These are phyloP conservation scores for Phaeosphaeriaceae sp. DNA, from an alignment of 2,329 filamentous ascomycete genomes.

Conservation along the genomic window DNA sequence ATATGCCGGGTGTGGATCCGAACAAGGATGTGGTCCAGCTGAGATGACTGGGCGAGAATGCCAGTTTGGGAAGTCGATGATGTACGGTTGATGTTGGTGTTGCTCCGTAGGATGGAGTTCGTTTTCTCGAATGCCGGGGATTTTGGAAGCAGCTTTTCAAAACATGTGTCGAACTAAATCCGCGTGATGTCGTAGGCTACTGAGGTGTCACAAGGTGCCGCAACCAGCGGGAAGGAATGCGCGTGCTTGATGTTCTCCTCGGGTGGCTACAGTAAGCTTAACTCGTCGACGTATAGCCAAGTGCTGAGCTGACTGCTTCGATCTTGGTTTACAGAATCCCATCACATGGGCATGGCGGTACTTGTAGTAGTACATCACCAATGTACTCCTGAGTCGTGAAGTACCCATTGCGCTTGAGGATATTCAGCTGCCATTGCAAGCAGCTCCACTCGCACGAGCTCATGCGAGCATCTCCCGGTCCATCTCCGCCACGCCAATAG, in stretches of 20 bases:
- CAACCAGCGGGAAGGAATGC: constrained; percentile 11
- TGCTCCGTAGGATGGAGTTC: not conserved
- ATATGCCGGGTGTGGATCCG: not conserved
- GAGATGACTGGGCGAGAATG: constrained; percentile 2
- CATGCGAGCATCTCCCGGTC: constrained; percentile 27
- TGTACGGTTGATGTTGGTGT: constrained; percentile 7
- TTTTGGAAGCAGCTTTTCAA: not conserved
- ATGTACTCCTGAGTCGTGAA: not conserved
- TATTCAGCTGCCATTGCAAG: constrained; percentile 17
- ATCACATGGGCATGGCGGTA: constrained; percentile 7
- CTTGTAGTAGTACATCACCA: constrained; percentile 12
- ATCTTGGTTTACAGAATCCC: not conserved
- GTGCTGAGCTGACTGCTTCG: constrained; percentile 14
- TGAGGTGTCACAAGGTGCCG: constrained; percentile 16
- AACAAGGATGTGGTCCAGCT: constrained; percentile 7
- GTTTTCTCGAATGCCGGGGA: not conserved
- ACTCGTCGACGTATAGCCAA: constrained; percentile 15
- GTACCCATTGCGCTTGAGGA: not conserved
- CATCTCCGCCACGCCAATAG: constrained; percentile 26
- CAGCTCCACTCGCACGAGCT: constrained; percentile 24
- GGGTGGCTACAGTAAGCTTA: constrained; percentile 33
- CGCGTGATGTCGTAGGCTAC: constrained; percentile 8
- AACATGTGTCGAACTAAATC: not conserved
- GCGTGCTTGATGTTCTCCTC: constrained; percentile 14
- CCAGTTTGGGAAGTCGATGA: constrained; percentile 12